Evolutionary conservation across 2,329 filamentous ascomycete species (phyloP).

Genomic region (Penicillium paneum): DNA sequence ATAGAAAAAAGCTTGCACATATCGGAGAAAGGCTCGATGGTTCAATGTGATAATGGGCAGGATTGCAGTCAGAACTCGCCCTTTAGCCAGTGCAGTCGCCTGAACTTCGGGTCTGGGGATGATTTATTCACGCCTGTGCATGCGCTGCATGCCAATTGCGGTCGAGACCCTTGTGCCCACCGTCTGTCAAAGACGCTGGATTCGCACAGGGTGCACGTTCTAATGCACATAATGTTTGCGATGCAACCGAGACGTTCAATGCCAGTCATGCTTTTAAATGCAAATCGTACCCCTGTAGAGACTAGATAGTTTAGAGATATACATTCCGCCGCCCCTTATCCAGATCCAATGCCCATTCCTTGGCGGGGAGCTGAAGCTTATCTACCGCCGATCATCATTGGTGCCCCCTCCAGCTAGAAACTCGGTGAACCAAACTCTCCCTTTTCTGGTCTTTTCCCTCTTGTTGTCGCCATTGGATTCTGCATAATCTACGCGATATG

Average conservation of each 20-base stretch:
- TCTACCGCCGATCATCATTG: conserved; percentile 9
- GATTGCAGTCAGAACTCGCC: conserved; percentile 22
- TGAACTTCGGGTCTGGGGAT: conserved; percentile 18
- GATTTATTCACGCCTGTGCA: conserved; percentile 15
- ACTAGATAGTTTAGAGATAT: background rate
- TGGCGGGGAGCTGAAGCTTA: conserved; percentile 7
- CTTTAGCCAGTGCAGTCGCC: conserved; percentile 19
- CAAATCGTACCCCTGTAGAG: background rate
- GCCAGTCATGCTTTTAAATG: conserved; percentile 25
- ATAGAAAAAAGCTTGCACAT: conserved; percentile 20
- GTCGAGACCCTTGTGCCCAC: conserved; percentile 15
- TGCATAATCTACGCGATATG: conserved; percentile 25
- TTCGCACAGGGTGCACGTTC: conserved; percentile 26
- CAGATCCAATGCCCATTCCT: background rate
- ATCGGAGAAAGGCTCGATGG: conserved; percentile 17
- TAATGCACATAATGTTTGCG: conserved; percentile 38
- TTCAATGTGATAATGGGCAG: conserved; percentile 18
- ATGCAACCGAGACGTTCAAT: conserved; percentile 26
- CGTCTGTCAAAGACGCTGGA: conserved; percentile 6
- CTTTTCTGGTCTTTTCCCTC: background rate
- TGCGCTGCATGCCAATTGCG: conserved; percentile 15
- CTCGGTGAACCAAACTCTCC: background rate
- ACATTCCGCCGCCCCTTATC: background rate
- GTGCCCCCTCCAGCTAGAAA: background rate
- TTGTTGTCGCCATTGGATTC: background rate